Conservation (phyloP, 2,329 filamentous ascomycete genomes). For the Fonsecaea pedrosoi region DNA sequence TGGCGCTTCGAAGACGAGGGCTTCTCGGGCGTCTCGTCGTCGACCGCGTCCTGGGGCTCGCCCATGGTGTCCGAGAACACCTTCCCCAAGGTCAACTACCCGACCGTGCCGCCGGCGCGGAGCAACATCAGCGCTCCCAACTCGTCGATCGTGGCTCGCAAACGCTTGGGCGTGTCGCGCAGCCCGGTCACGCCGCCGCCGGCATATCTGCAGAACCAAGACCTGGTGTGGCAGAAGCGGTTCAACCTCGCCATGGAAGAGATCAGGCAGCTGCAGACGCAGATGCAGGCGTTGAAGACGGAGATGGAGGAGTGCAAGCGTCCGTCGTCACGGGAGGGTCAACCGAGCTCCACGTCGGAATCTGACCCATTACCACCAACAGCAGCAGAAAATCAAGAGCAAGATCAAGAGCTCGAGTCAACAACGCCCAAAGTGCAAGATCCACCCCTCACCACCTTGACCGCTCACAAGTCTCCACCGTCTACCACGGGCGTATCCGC, state of each 20-base stretch:
- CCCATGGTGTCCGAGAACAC: conserved; percentile 28
- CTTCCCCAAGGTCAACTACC: conserved; percentile 29
- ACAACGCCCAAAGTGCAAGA: conserved; percentile 5
- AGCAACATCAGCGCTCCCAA: conserved; percentile 23
- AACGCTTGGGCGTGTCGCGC: conserved; percentile 2
- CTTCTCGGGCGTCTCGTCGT: conserved; percentile 33
- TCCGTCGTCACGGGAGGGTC: conserved; percentile 3
- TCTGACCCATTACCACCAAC: background rate
- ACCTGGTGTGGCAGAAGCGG: conserved; percentile 31
- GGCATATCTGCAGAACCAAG: conserved; percentile 22
- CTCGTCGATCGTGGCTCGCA: conserved; percentile 16
- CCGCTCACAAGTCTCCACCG: background rate
- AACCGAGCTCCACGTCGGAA: conserved; percentile 3
- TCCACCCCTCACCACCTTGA: background rate
- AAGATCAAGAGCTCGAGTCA: background rate
- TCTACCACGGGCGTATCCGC: background rate
- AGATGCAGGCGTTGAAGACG: conserved; percentile 27
- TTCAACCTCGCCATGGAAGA: conserved; percentile 35
- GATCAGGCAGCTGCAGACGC: conserved; percentile 30
- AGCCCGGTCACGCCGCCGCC: conserved; percentile 23
- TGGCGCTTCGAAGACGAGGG: conserved; percentile 34
- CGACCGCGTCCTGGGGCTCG: conserved; percentile 33
- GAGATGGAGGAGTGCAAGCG: conserved; percentile 18
- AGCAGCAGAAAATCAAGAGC: background rate
- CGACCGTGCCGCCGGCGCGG: conserved; percentile 21